phyloP scores from a whole-genome alignment of 768 basidiomycete species.

The Termitomyces sp. region DNA sequence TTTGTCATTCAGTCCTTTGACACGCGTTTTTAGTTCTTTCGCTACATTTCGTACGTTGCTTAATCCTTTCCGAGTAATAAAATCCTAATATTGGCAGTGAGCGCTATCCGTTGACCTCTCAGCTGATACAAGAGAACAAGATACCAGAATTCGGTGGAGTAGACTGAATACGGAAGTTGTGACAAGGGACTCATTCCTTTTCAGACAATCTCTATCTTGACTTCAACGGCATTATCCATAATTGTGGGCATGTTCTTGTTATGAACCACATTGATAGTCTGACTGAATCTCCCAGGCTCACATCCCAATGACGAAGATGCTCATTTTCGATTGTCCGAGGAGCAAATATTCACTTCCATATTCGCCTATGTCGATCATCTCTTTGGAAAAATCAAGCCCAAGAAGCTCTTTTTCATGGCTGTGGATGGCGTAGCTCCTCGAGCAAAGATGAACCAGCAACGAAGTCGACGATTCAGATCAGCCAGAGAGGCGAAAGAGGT shows the following conservation, averaged over 20 bases:
- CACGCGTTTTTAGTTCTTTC: slow-evolving; percentile 72
- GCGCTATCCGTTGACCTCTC: slow-evolving; percentile 96
- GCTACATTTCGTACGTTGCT: slow-evolving; percentile 82
- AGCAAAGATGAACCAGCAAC: slow-evolving; percentile 99
- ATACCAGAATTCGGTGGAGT: slow-evolving; percentile 93
- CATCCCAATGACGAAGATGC: slow-evolving; percentile 97
- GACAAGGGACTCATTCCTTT: slow-evolving; percentile 10
- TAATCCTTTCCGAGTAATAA: background rate
- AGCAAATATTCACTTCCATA: slow-evolving; percentile 96
- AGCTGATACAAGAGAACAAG: slow-evolving; percentile 96
- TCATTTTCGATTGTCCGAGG: slow-evolving; percentile 93
- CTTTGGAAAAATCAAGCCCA: slow-evolving; percentile 95
- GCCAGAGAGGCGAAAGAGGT: slow-evolving; percentile 90
- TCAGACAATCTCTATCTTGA: slow-evolving; percentile 89
- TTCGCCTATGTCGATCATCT: slow-evolving; percentile 97
- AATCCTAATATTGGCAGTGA: slow-evolving; percentile 52
- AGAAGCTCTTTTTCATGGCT: slow-evolving; percentile 98
- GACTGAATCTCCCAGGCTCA: slow-evolving; percentile 49
- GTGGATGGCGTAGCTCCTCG: slow-evolving; percentile 96
- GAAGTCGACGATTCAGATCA: slow-evolving; percentile 88
- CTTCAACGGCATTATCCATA: slow-evolving; percentile 92
- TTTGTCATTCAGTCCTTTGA: background rate
- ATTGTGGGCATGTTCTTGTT: slow-evolving; percentile 42
- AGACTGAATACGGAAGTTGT: background rate
- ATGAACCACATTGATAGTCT: background rate